A percentile compares a stretch with the other conserved stretches of the same genome.
Evolutionary conservation across 495 filamentous ascomycete species (phyloP).

Genomic region (Immersiella caudata): DNA sequence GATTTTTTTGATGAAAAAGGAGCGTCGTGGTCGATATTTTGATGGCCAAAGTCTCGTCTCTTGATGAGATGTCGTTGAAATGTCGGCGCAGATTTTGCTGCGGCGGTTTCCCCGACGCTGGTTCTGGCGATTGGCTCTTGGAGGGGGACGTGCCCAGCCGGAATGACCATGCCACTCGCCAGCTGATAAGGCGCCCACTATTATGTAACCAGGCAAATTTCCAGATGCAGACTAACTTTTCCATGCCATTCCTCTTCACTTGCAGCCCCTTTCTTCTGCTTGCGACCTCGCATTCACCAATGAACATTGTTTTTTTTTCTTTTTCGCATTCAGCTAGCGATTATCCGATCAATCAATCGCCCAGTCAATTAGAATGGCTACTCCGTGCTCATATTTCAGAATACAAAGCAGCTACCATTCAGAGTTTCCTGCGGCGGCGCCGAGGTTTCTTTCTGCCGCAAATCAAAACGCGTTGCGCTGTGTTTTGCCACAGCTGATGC

Average conservation of each 20-base stretch:
- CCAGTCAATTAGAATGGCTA: background rate
- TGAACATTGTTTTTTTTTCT: background rate
- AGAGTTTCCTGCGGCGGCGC: background rate
- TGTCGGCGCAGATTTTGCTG: constrained; percentile 53
- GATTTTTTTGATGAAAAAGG: constrained; percentile 59
- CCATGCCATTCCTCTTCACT: constrained; percentile 2
- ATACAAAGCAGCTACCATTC: background rate
- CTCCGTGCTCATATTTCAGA: background rate
- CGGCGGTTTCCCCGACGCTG: constrained; percentile 33
- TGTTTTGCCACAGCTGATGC: constrained; percentile 9
- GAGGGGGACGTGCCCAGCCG: constrained; percentile 24
- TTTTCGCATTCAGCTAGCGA: background rate
- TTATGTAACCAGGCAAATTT: constrained; percentile 26
- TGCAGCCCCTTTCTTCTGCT: background rate
- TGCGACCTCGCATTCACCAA: background rate
- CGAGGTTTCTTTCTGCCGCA: background rate
- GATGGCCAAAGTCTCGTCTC: constrained; percentile 57
- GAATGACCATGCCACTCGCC: constrained; percentile 3
- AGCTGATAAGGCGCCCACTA: constrained; percentile 29
- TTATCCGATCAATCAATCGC: background rate
- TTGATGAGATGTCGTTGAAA: constrained; percentile 70
- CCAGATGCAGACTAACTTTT: constrained; percentile 11
- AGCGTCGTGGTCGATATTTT: constrained; percentile 58
- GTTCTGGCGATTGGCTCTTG: constrained; percentile 37
- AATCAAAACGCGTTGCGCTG: background rate